Base-by-base conservation (phyloP, 2,329 filamentous ascomycete genomes). In the Didymella exigua region DNA sequence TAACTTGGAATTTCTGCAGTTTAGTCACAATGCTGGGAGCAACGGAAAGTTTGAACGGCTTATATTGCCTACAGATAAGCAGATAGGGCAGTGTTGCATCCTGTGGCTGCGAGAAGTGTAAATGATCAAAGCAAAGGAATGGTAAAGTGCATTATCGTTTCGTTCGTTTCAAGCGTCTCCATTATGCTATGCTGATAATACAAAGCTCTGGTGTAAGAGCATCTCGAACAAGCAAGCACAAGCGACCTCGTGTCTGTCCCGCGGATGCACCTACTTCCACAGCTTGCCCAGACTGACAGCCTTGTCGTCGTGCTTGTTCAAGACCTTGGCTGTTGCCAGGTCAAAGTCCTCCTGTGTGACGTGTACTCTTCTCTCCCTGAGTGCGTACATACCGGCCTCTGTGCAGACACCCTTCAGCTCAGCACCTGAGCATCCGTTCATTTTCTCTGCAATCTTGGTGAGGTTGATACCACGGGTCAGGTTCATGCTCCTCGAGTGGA, bases 241-340 rank as follows among this genome's bases (percentile, higher is more conserved):
- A 50, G 27, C 27, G 49, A 34, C 34, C 8, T 29, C 16, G 31
- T 44, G 19, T 6, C n/a, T 18, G 14, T 23, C 29, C 13, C 5
- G 13, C 16, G 29, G 37, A 3, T 5, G 33, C 13, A 36, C 24
- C 56, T 83, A 91, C 82, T 90, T 90, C 86, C 87, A 96, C 71
- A 96, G 81, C 80, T 96, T 96, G 74, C 89, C 89, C 70, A 96
- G 82, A 72, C 89, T 92, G 67, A 92, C 90, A 76, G 96, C 93
- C 85, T 98, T 98, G 78, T 99, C 95, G 72, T 98, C 95, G 76
- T 98, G 95, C 84, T 97, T 98, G 86, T 99, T 98, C 75, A 99
- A 85, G 58, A 99, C 93, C 89, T 99, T 99, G 75, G 95, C 95
- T 6, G 95, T 99, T 29, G 95, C 95, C 60, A 99, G 84, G 76